Conservation (phyloP, 192 early-diverging fungal species). For the Thamnidium elegans region DNA sequence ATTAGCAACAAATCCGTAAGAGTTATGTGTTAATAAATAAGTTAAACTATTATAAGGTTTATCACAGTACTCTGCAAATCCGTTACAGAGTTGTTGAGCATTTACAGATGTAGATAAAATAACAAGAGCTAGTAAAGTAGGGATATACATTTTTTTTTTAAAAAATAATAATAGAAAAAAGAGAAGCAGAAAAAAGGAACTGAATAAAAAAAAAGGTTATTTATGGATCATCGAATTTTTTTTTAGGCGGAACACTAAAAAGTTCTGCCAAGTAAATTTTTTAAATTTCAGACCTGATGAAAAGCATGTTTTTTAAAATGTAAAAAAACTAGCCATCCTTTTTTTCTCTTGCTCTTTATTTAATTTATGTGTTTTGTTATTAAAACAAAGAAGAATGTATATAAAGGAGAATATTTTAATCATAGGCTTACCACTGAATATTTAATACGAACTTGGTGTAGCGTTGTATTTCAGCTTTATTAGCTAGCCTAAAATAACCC, state of each 20-base stretch:
- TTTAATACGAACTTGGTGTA: too few relatives aligned
- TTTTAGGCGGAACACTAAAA: background rate
- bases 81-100: conserved; percentile 57
- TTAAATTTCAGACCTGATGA: too few relatives aligned
- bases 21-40: conserved; percentile 73
- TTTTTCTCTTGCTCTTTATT: too few relatives aligned
- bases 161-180: background rate
- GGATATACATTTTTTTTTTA: conserved; percentile 6
- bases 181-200: background rate
- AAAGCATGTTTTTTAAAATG: too few relatives aligned
- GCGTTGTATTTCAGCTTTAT: too few relatives aligned
- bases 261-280: background rate
- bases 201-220: background rate
- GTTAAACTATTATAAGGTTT: conserved; percentile 62
- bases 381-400: too few relatives aligned
- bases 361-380: too few relatives aligned
- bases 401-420: too few relatives aligned
- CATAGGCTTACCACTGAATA: too few relatives aligned
- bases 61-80: conserved; percentile 62
- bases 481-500: too few relatives aligned
- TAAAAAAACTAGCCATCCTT: too few relatives aligned
- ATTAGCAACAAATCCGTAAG: conserved; percentile 53
- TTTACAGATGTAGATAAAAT: conserved; percentile 3
- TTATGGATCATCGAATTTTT: background rate
- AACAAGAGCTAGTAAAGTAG: background rate